Base-by-base conservation (phyloP, 2,329 filamentous ascomycete genomes). In the Fusarium sp. region DNA sequence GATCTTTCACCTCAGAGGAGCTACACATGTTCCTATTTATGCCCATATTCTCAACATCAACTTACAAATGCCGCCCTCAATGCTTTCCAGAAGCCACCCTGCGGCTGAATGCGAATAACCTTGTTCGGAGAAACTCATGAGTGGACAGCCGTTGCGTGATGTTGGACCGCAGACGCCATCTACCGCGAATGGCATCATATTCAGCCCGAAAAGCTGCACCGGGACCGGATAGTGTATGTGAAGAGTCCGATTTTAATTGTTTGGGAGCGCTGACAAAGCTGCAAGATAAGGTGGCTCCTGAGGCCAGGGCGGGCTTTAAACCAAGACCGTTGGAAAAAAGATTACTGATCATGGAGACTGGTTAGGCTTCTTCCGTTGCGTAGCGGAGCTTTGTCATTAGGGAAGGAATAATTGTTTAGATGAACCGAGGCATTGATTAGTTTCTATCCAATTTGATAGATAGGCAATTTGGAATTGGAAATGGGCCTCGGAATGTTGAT, bases 291-390 rank as follows among this genome's bases (percentile, higher is more conserved):
- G 31, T 33, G 57, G 57, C 33, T 17, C 24, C 9, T 14, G 20
- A 22, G 16, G n/a, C n/a, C 8, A 22, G 20, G 36, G 9, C 29
- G 27, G 38, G 14, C 22, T 7, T 16, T 14, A 51, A 27, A 35
- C 17, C 22, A n/a, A 16, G 31, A 51, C 12, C 4, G 7, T 4
- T 22, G 12, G 12, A 4, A 24, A 20, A 27, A 31, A 24, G 63
- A 65, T 62, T 66, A 66, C 14, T 57, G 58, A 62, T 66, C 58
- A 42, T 27, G 20, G 35, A 24, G 24, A 31, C 10, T 57, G 46
- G 11, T 12, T 20, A 12, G 46, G 46, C 46, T 17, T 31, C 46
- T 27, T 51, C 46, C 46, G 46, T 14, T n/a, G 27, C 46, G 27
- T 12, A 31, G 46, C 27, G 46, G 46, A 31, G 10, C 46, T 51